A percentile compares a stretch with the other conserved stretches of the same genome.
phyloP scores from a whole-genome alignment of 805 yeast species.

The Saccharomycopsis sp. region DNA sequence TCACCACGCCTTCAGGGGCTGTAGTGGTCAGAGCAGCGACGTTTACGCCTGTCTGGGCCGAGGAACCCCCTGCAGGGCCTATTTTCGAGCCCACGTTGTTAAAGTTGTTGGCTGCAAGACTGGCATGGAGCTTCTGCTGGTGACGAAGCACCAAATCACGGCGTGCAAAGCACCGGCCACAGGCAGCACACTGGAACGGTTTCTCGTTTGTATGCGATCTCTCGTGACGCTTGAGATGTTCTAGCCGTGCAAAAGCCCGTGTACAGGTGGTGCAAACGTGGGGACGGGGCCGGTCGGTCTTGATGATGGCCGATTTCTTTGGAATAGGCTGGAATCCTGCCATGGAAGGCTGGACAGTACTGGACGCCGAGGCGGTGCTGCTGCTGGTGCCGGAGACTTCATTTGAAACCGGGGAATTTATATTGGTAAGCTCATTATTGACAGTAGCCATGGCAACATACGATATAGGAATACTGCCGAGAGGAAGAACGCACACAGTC shows the following conservation, averaged over 20 bases:
- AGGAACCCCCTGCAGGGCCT: not conserved
- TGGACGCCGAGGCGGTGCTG: not conserved
- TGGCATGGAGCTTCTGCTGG: conserved; percentile 79
- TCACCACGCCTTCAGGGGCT: not conserved
- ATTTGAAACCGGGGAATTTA: not conserved
- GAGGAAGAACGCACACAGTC: too few relatives aligned
- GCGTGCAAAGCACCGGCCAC: conserved; percentile 94
- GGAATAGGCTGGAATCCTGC: conserved; percentile 63
- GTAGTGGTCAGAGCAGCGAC: not conserved
- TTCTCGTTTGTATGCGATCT: conserved; percentile 93
- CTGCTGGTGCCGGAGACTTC: too few relatives aligned
- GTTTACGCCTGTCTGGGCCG: too few relatives aligned
- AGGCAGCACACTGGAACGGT: conserved; percentile 93
- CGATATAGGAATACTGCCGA: not conserved
- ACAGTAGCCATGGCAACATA: not conserved
- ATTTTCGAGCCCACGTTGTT: conserved; percentile 24
- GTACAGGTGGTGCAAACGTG: conserved; percentile 87
- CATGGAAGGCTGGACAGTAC: conserved; percentile 23
- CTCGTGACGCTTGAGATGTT: conserved; percentile 90
- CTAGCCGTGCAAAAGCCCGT: conserved; percentile 90
- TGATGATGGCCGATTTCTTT: conserved; percentile 72
- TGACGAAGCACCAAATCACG: conserved; percentile 84
- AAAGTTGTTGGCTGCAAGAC: conserved; percentile 36
- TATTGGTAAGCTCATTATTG: not conserved
- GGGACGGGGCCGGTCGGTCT: conserved; percentile 92